Conservation (phyloP, 169 alveolate genomes). For the Theileria parva region DNA sequence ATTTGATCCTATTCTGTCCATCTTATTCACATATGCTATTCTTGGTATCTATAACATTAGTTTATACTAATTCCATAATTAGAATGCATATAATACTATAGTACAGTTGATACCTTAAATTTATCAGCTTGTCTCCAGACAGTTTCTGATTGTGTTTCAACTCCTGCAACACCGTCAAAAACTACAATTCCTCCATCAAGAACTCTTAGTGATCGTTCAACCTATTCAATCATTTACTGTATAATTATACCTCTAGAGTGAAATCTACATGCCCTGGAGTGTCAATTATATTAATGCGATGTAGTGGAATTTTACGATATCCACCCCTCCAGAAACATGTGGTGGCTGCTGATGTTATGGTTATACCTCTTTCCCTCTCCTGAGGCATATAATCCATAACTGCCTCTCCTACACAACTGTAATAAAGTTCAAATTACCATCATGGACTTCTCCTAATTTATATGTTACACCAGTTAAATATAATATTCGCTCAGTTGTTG, state of each 20-base stretch:
- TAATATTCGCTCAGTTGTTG: slow-evolving; percentile 94
- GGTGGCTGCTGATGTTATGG: slow-evolving; percentile 96
- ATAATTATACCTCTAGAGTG: slow-evolving; percentile 87
- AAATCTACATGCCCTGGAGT: slow-evolving; percentile 98
- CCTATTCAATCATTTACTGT: slow-evolving; percentile 33
- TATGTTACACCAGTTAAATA: slow-evolving; percentile 89
- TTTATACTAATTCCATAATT: not conserved
- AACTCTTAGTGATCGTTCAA: slow-evolving; percentile 92
- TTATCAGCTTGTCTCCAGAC: slow-evolving; percentile 92
- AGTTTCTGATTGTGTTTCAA: slow-evolving; percentile 93
- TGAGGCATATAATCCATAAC: slow-evolving; percentile 95
- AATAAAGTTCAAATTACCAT: slow-evolving; percentile 46
- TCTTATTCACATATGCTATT: slow-evolving; percentile 90
- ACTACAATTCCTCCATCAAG: slow-evolving; percentile 95
- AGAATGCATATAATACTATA: slow-evolving; percentile 76
- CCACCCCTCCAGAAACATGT: slow-evolving; percentile 91
- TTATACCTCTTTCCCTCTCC: slow-evolving; percentile 95
- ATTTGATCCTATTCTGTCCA: slow-evolving; percentile 92
- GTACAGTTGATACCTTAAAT: slow-evolving; percentile 59
- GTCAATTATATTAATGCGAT: slow-evolving; percentile 92
- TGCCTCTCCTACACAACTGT: slow-evolving; percentile 86
- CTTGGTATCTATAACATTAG: slow-evolving; percentile 78
- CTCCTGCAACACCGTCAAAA: slow-evolving; percentile 96
- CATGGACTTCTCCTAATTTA: slow-evolving; percentile 84
- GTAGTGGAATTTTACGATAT: slow-evolving; percentile 71